Conservation (phyloP, 768 basidiomycete species). For the Leccinum pellstonianum region DNA sequence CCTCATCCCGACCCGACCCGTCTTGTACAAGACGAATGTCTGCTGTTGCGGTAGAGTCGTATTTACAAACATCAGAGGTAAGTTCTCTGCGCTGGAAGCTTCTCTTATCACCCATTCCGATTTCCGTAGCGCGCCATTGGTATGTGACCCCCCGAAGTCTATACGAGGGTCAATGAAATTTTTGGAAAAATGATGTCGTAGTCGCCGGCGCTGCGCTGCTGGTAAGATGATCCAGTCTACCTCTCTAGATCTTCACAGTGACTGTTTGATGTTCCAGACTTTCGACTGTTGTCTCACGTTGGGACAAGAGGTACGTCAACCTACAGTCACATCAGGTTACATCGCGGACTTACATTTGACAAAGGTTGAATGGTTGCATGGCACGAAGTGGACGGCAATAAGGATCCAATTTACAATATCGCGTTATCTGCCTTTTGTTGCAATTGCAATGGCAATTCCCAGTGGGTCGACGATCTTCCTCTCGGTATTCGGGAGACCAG, state of each 20-base stretch:
- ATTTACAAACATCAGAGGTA: conserved; percentile 14
- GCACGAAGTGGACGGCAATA: conserved; percentile 16
- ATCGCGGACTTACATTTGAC: neutral
- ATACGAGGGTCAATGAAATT: neutral
- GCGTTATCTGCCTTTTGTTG: conserved; percentile 24
- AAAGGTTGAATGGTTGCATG: conserved; percentile 20
- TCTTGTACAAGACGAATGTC: conserved; percentile 12
- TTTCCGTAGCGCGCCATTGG: conserved; percentile 9
- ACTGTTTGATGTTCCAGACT: conserved; percentile 2
- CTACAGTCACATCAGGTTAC: neutral
- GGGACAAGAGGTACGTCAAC: conserved; percentile 9
- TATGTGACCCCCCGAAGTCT: neutral
- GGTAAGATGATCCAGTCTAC: neutral
- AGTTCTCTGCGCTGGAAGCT: neutral
- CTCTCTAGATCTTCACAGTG: neutral
- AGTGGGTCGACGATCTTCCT: conserved; percentile 1
- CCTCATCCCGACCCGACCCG: neutral
- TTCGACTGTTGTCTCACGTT: conserved; percentile 21
- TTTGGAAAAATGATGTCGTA: neutral
- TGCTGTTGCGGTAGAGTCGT: conserved; percentile 11
- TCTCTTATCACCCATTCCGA: neutral
- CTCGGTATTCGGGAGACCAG: neutral
- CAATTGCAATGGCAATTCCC: conserved; percentile 14
- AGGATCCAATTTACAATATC: conserved; percentile 19
- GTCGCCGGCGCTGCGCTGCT: conserved; percentile 15